Conservation (phyloP, 495 filamentous ascomycete species). For the Sphaerosporella brunnea region DNA sequence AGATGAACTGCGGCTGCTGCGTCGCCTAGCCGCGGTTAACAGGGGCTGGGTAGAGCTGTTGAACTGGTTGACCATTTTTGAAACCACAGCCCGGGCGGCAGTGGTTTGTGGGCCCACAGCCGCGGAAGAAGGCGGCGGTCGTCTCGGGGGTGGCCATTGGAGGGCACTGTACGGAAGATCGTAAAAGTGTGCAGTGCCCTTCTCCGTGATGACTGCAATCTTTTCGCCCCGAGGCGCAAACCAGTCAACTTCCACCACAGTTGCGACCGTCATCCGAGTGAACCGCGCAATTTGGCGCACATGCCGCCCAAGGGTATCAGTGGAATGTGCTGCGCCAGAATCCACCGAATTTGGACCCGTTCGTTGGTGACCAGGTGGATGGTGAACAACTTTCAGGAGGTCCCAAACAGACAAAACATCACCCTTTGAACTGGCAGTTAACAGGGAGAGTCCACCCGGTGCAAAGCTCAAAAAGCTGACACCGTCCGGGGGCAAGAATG, state of each 20-base stretch:
- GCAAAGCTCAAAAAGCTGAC: conserved; percentile 86
- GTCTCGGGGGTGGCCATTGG: conserved; percentile 74
- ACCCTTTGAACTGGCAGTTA: conserved; percentile 82
- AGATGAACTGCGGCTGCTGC: conserved; percentile 19
- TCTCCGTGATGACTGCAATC: conserved; percentile 70
- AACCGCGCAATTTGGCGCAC: conserved; percentile 76
- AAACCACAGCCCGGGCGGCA: conserved; percentile 34
- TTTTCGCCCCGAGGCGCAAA: conserved; percentile 60
- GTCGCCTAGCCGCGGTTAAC: conserved; percentile 31
- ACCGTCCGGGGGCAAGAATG: conserved; percentile 63
- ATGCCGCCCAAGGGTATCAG: conserved; percentile 32
- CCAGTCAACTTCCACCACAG: conserved; percentile 81
- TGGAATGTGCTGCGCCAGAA: conserved; percentile 3
- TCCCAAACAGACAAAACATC: conserved; percentile 90
- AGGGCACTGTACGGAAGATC: conserved; percentile 69
- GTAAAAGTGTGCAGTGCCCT: conserved; percentile 83
- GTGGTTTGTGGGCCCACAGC: conserved; percentile 24
- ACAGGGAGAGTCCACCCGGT: conserved; percentile 61
- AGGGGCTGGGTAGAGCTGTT: conserved; percentile 51
- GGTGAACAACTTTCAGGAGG: conserved; percentile 43
- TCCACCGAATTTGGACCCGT: conserved; percentile 8
- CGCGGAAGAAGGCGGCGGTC: conserved; percentile 32
- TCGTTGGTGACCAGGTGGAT: conserved; percentile 16
- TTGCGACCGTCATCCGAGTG: conserved; percentile 74
- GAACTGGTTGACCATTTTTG: conserved; percentile 41